A percentile compares a stretch with the other conserved stretches of the same genome.
These are phyloP conservation scores for Colletotrichum sp. DNA, from an alignment of 2,329 filamentous ascomycete genomes.

Conservation along the genomic window DNA sequence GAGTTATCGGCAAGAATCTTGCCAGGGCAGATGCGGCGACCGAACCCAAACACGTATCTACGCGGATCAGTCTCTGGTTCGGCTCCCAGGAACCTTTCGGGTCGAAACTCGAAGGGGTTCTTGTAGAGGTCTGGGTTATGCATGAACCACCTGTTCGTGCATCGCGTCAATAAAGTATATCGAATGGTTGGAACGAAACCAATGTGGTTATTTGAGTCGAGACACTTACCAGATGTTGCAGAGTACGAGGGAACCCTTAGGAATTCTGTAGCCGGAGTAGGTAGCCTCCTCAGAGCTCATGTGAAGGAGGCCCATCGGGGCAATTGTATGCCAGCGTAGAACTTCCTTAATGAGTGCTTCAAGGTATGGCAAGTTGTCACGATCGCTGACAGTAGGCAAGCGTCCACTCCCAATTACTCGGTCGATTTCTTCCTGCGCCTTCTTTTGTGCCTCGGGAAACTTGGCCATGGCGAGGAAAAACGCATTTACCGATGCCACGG, in stretches of 20 bases:
- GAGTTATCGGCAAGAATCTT: slow-evolving; percentile 19
- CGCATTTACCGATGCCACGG: slow-evolving; percentile 32
- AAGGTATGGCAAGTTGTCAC: slow-evolving; percentile 45
- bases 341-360: slow-evolving; percentile 47
- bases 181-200: not conserved
- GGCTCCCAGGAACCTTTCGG: slow-evolving; percentile 32
- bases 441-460: slow-evolving; percentile 46
- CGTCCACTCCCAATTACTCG: slow-evolving; percentile 39
- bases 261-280: slow-evolving; percentile 54
- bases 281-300: slow-evolving; percentile 50
- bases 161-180: not conserved
- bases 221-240: slow-evolving; percentile 31
- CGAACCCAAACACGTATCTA: slow-evolving; percentile 21
- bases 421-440: slow-evolving; percentile 37
- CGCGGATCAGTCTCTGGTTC: slow-evolving; percentile 13
- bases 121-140: slow-evolving; percentile 74
- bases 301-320: slow-evolving; percentile 51
- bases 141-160: slow-evolving; percentile 36
- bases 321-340: slow-evolving; percentile 43
- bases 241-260: slow-evolving; percentile 48
- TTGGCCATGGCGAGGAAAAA: slow-evolving; percentile 55
- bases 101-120: slow-evolving; percentile 35
- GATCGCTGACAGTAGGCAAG: slow-evolving; percentile 41
- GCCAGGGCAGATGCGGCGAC: slow-evolving; percentile 24
- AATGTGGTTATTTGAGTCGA: not conserved